Percentiles rank a stretch among this genome's conserved stretches.
phyloP scores from a whole-genome alignment of 2,329 filamentous ascomycete species.

The Xylariaceae sp. region DNA sequence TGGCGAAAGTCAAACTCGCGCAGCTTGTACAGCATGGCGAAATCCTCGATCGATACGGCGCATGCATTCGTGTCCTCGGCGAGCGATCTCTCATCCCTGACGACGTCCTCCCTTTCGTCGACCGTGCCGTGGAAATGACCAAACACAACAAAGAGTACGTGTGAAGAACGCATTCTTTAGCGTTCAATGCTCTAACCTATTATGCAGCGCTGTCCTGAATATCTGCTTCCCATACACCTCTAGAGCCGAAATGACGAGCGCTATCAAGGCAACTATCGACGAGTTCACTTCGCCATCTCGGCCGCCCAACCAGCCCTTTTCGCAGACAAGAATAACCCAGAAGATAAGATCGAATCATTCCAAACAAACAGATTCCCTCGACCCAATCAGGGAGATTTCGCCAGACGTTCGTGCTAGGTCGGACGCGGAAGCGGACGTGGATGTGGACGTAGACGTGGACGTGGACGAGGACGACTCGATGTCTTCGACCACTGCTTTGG shows the following conservation, averaged over 20 bases:
- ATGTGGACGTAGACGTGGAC: not conserved
- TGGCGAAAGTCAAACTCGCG: conserved; percentile 90
- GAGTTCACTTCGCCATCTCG: conserved; percentile 74
- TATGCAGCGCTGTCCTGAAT: conserved; percentile 61
- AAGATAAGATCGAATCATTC: conserved; percentile 71
- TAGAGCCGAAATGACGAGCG: conserved; percentile 87
- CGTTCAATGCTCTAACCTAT: conserved; percentile 2
- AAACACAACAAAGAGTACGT: conserved; percentile 73
- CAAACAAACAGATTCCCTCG: conserved; percentile 44
- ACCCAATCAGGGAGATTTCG: conserved; percentile 48
- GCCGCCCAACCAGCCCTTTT: conserved; percentile 68
- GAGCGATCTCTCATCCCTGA: conserved; percentile 77
- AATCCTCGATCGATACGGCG: conserved; percentile 87
- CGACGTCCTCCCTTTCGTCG: conserved; percentile 85
- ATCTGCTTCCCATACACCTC: conserved; percentile 98
- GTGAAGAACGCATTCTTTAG: not conserved
- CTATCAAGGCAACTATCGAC: conserved; percentile 80
- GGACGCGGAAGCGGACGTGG: conserved; percentile 28
- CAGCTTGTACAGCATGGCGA: conserved; percentile 92
- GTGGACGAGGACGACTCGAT: conserved; percentile 46
- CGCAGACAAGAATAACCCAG: conserved; percentile 79
- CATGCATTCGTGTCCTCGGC: conserved; percentile 78
- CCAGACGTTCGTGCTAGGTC: conserved; percentile 45
- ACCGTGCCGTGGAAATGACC: conserved; percentile 80
- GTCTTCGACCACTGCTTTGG: conserved; percentile 58